Conservation (phyloP, 352 stramenopile genomes). For the Thalassiosira mediterranea region DNA sequence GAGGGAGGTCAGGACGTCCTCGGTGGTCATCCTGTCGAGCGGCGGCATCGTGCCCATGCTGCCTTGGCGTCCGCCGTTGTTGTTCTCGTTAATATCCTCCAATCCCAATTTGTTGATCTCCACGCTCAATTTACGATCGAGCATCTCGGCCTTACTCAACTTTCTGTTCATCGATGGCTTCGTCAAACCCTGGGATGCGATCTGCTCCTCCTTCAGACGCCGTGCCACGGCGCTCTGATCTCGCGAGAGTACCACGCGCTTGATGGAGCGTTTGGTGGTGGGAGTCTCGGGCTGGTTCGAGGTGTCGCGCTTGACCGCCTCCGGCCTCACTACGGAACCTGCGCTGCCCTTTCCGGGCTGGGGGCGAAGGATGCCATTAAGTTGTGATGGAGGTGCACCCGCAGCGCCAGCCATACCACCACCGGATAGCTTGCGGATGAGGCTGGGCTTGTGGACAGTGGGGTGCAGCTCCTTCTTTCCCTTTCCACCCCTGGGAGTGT, state of each 20-base stretch:
- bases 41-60: not conserved
- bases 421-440: slow-evolving; percentile 5
- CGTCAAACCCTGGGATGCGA: slow-evolving; percentile 23
- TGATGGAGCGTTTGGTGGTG: slow-evolving; percentile 70
- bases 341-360: not conserved
- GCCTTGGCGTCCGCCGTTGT: no score
- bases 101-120: slow-evolving; percentile 62
- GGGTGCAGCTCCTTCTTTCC: no score
- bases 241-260: slow-evolving; percentile 67
- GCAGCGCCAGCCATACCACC: not conserved
- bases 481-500: not conserved
- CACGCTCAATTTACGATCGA: slow-evolving; percentile 55
- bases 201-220: slow-evolving; percentile 65
- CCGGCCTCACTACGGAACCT: slow-evolving; percentile 32
- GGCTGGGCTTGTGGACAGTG: slow-evolving; percentile 10
- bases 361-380: not conserved
- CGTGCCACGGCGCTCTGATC: slow-evolving; percentile 69
- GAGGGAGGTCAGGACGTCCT: slow-evolving; percentile 29
- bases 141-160: slow-evolving; percentile 56
- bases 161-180: slow-evolving; percentile 31
- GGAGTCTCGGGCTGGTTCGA: slow-evolving; percentile 76
- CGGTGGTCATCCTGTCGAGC: slow-evolving; percentile 39
- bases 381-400: no score
- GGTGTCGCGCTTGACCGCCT: slow-evolving; percentile 75
- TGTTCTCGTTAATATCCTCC: no score